Conservation (phyloP, 2,329 filamentous ascomycete species). For the Thelonectria discophora region DNA sequence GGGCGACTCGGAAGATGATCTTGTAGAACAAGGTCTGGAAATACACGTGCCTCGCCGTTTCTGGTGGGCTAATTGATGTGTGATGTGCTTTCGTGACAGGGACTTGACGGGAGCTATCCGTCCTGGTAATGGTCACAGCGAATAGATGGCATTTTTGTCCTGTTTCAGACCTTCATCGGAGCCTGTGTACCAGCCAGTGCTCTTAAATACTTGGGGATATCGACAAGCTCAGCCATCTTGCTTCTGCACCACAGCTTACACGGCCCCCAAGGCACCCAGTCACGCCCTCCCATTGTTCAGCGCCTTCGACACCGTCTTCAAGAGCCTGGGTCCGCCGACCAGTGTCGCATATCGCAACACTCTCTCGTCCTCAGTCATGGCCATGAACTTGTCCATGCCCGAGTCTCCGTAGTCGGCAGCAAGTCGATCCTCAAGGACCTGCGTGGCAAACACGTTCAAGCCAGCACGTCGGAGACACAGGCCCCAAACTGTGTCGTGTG, state of each 20-base stretch:
- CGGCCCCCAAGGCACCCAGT: neutral
- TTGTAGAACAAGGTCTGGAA: constrained; percentile 29
- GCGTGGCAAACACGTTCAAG: constrained; percentile 50
- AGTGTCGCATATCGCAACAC: constrained; percentile 37
- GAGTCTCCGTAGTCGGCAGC: constrained; percentile 35
- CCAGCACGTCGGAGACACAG: constrained; percentile 48
- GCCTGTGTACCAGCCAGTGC: neutral
- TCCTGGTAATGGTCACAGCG: neutral
- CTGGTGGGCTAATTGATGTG: constrained; percentile 29
- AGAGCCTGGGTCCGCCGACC: constrained; percentile 40
- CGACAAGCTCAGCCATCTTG: too few relatives aligned
- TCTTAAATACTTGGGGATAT: neutral
- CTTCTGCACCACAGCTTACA: too few relatives aligned
- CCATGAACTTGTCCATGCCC: constrained; percentile 46
- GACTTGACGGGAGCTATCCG: neutral
- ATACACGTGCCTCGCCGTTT: constrained; percentile 34
- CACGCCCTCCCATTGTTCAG: constrained; percentile 29
- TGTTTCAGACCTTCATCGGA: neutral
- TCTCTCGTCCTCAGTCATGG: constrained; percentile 42
- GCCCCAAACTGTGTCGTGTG: constrained; percentile 54
- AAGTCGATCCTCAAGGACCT: constrained; percentile 44
- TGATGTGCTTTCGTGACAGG: constrained; percentile 15
- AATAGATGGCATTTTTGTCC: neutral
- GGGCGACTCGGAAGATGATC: constrained; percentile 19
- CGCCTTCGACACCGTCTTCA: constrained; percentile 28